phyloP scores from a whole-genome alignment of 169 alveolate species.

The Plasmodium relictum region DNA sequence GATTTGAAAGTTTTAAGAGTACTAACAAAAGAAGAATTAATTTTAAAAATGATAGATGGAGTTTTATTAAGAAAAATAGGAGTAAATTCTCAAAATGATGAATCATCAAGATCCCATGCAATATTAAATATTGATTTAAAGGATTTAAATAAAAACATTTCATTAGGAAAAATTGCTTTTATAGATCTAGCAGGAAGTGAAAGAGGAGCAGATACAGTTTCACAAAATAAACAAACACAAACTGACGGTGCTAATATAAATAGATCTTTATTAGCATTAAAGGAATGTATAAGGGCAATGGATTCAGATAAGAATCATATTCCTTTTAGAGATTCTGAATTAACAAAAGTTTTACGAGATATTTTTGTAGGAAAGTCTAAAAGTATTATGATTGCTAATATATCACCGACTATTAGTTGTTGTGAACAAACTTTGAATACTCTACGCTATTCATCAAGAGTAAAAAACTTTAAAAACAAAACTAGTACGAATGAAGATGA shows the following conservation, averaged over 20 bases:
- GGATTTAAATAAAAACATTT: slow-evolving; percentile 84
- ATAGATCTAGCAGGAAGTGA: slow-evolving; percentile 99
- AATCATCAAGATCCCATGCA: slow-evolving; percentile 99
- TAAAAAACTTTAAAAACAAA: slow-evolving; percentile 93
- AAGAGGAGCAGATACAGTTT: slow-evolving; percentile 99
- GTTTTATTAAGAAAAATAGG: slow-evolving; percentile 95
- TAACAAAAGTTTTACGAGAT: slow-evolving; percentile 96
- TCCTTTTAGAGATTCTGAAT: slow-evolving; percentile 98
- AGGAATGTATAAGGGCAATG: slow-evolving; percentile 99
- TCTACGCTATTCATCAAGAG: slow-evolving; percentile 97
- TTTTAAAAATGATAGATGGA: slow-evolving; percentile 92
- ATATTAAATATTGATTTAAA: slow-evolving; percentile 95
- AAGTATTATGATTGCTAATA: slow-evolving; percentile 98
- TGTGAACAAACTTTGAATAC: slow-evolving; percentile 99
- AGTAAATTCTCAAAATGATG: slow-evolving; percentile 97
- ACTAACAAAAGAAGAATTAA: slow-evolving; percentile 90
- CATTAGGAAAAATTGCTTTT: slow-evolving; percentile 95
- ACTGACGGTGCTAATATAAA: slow-evolving; percentile 99
- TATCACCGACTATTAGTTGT: slow-evolving; percentile 96
- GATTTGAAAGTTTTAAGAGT: slow-evolving; percentile 93
- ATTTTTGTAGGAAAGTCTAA: slow-evolving; percentile 96
- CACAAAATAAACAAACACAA: slow-evolving; percentile 95
- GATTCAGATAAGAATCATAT: slow-evolving; percentile 98
- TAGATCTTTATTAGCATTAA: slow-evolving; percentile 97
- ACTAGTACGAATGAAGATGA: slow-evolving; percentile 41